Evolutionary conservation across 2,329 filamentous ascomycete species (phyloP).

Genomic region (Waltergamsia citrina): DNA sequence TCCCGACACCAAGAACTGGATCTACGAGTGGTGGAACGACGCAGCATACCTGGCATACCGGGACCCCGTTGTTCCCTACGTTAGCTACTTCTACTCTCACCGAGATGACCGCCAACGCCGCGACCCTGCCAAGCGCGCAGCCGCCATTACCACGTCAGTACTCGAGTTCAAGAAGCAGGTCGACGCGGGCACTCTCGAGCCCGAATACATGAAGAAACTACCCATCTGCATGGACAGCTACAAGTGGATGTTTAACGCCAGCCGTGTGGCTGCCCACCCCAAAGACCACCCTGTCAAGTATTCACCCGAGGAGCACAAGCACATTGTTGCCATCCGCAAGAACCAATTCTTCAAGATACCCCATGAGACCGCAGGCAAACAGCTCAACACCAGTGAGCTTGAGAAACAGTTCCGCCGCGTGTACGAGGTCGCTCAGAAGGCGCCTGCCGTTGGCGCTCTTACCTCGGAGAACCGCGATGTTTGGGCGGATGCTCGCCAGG

Average conservation of each 20-base stretch:
- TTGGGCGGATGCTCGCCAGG: constrained; percentile 76
- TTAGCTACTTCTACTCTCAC: constrained; percentile 99
- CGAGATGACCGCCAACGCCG: constrained; percentile 82
- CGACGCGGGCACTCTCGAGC: constrained; percentile 73
- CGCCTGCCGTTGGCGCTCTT: constrained; percentile 69
- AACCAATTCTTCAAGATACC: constrained; percentile 95
- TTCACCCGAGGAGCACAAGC: constrained; percentile 63
- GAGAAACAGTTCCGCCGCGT: constrained; percentile 82
- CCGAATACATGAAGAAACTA: constrained; percentile 97
- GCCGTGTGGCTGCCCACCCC: constrained; percentile 73
- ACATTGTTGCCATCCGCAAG: constrained; percentile 86
- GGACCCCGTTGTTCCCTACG: constrained; percentile 93
- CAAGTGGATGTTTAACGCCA: constrained; percentile 97
- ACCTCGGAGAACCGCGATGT: constrained; percentile 90
- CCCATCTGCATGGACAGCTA: constrained; percentile 98
- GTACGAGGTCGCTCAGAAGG: constrained; percentile 65
- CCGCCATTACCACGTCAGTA: constrained; percentile 75
- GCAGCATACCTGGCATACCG: constrained; percentile 87
- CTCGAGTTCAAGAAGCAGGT: constrained; percentile 95
- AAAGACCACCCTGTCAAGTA: constrained; percentile 81
- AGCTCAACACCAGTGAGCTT: constrained; percentile 81
- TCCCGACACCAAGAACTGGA: constrained; percentile 82
- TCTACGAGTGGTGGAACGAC: constrained; percentile 98
- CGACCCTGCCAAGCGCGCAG: constrained; percentile 85
- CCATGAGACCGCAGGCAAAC: constrained; percentile 71